Base-by-base conservation (phyloP, 1,139 yeast genomes). In the Candida sp. region DNA sequence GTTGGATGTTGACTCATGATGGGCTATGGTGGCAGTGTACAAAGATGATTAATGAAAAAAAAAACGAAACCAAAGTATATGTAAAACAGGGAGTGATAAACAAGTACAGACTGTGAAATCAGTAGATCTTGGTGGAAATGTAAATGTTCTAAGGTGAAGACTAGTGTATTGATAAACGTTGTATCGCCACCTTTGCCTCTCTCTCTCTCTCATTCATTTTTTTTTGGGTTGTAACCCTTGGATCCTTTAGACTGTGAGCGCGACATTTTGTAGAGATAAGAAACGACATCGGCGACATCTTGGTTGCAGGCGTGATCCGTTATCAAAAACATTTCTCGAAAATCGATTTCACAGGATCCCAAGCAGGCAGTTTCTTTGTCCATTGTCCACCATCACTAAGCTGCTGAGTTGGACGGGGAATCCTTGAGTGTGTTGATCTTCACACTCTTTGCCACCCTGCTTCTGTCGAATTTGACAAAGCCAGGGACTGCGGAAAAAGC, bases 1-100 rank as follows among this genome's bases (percentile, higher is more conserved):
- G 50, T 37, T n/a, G 60, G 57, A 34, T 50, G 54, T 45, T 47
- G 49, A 42, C 54, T 53, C 54, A 52, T 54, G 27, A 37, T 37
- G 27, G 22, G 28, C 12, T 37, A 11, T 32, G 11, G 35, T 32
- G 7, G 11, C n/a, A 22, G 23, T 34, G 38, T n/a, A 7, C 23
- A 12, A 34, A 17, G 9, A 9, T 34, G 9, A 34, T 12, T 34
- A 34, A 12, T 8, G 27, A 26, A 2, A 38, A 38, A n/a, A n/a
- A 38, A 26, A 26, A 25, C 6, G n/a, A 9, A 26, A 26, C 9
- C 22, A 38, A 38, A 38, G 12, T 17, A 17, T 17, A 17, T 17
- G 17, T 17, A 17, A 17, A 17, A 17, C 17, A 17, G 17, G 17
- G 17, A 17, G 17, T 17, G 17, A 11, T 7, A 7, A 34, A 34